A percentile compares a stretch with the other conserved stretches of the same genome.
Conservation (phyloP, 1,284 basidiomycete species). For the Termitomyces sp. region DNA sequence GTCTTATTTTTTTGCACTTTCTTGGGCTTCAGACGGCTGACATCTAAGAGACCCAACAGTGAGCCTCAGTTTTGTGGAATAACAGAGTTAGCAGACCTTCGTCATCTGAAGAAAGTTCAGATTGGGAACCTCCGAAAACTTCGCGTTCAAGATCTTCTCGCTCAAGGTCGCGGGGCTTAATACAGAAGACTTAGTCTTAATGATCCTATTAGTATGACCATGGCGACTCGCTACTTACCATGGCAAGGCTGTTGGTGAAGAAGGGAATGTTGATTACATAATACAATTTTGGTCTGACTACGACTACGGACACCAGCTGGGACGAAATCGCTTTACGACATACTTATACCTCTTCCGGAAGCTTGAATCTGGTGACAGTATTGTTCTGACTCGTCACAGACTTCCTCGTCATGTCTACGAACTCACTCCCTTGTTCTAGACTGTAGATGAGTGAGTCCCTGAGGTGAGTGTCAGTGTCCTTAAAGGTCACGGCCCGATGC, state of each 20-base stretch:
- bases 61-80: not conserved
- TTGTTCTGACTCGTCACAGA: too few species aligned
- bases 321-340: too few species aligned
- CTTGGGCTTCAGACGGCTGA: conserved; percentile 24
- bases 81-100: conserved; percentile 33
- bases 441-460: too few species aligned
- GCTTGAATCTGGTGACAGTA: too few species aligned
- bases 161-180: conserved; percentile 40
- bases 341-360: too few species aligned
- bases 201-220: not conserved
- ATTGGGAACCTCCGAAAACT: conserved; percentile 75
- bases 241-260: not conserved
- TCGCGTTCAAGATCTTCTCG: conserved; percentile 56
- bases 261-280: conserved; percentile 5
- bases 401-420: too few species aligned
- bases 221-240: conserved; percentile 2
- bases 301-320: too few species aligned
- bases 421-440: too few species aligned
- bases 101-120: conserved; percentile 71
- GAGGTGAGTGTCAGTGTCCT: too few species aligned
- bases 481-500: too few species aligned
- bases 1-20: conserved; percentile 23
- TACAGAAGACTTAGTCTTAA: not conserved
- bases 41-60: conserved; percentile 6
- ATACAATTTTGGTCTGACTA: not conserved